phyloP scores from a whole-genome alignment of 768 basidiomycete genomes.

The Crassisporium funariophilum region DNA sequence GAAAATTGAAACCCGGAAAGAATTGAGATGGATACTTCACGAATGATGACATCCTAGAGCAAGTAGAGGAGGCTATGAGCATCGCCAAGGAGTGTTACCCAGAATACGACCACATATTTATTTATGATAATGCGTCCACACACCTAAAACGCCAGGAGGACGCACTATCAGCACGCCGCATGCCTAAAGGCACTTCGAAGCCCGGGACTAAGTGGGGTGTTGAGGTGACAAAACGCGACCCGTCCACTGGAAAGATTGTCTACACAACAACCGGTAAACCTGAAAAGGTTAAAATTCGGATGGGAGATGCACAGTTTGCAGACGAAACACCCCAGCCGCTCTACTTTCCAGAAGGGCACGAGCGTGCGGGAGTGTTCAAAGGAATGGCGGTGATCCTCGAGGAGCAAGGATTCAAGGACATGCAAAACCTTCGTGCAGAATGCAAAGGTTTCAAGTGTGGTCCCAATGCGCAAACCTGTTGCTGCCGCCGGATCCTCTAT shows the following conservation, averaged over 20 bases:
- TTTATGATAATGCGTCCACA: conserved; percentile 29
- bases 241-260: conserved; percentile 21
- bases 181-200: conserved; percentile 29
- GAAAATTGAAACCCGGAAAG: conserved; percentile 23
- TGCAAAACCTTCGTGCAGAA: conserved; percentile 22
- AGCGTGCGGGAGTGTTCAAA: conserved; percentile 33
- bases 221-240: conserved; percentile 13
- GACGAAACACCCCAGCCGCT: conserved; percentile 26
- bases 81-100: conserved; percentile 22
- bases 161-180: conserved; percentile 32
- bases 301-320: conserved; percentile 28
- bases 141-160: conserved; percentile 27
- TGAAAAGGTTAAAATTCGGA: conserved; percentile 27
- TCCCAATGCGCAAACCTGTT: conserved; percentile 23
- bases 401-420: conserved; percentile 25
- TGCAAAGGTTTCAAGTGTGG: conserved; percentile 33
- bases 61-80: conserved; percentile 22
- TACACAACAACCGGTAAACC: conserved; percentile 26
- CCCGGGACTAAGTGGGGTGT: conserved; percentile 20
- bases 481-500: conserved; percentile 35
- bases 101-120: conserved; percentile 25
- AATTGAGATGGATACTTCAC: conserved; percentile 26
- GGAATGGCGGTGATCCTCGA: conserved; percentile 34
- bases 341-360: conserved; percentile 32
- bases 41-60: conserved; percentile 29